These are phyloP conservation scores for Solanum clarkiae DNA, from an alignment of 257 asterid species.

Conservation along the genomic window DNA sequence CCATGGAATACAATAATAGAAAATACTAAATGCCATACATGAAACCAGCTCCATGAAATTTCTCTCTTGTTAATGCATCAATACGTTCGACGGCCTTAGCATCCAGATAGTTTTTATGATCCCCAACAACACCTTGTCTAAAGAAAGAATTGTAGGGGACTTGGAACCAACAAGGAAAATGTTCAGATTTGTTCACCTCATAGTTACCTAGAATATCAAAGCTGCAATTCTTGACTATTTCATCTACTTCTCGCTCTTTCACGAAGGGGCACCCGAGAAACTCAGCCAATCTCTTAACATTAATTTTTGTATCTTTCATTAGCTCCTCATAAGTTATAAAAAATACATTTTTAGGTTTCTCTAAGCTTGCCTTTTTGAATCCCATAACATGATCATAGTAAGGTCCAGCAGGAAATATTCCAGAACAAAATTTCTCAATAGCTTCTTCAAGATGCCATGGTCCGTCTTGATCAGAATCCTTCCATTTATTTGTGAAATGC, in stretches of 20 bases:
- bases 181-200: neutral
- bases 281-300: neutral
- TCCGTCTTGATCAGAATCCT: neutral
- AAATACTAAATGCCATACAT: neutral
- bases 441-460: neutral
- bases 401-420: neutral
- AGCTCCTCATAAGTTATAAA: slow-evolving; percentile 5
- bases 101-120: neutral
- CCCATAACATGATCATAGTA: slow-evolving; percentile 1
- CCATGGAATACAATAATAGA: neutral
- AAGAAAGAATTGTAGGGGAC: neutral
- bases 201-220: neutral
- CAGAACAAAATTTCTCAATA: neutral
- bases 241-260: neutral
- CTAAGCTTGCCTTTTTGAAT: neutral
- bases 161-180: neutral
- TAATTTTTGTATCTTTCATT: neutral
- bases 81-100: neutral
- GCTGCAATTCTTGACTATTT: neutral
- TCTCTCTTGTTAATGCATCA: neutral
- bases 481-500: neutral
- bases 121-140: neutral
- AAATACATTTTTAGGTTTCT: neutral
- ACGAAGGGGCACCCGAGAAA: neutral
- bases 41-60: neutral